These are phyloP conservation scores for Arthrinium puccinioides DNA, from an alignment of 2,329 filamentous ascomycete genomes.

Conservation along the genomic window DNA sequence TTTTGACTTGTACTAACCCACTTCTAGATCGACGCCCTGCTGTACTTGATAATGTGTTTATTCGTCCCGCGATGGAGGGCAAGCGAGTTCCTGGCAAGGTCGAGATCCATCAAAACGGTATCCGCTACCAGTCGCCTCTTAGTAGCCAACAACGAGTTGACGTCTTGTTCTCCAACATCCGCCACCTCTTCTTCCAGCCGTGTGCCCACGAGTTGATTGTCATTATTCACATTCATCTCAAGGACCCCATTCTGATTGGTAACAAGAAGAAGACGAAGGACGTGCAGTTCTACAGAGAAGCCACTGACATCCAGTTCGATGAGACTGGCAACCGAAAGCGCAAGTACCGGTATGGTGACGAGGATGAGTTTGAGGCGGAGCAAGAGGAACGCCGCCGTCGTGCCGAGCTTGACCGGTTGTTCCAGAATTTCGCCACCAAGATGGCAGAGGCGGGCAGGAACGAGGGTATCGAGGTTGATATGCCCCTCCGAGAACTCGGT, in stretches of 20 bases:
- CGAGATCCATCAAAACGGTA: conserved; percentile 98
- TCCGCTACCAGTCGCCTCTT: conserved; percentile 81
- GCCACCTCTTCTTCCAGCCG: conserved; percentile 97
- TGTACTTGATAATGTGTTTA: conserved; percentile 88
- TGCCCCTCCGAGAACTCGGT: conserved; percentile 91
- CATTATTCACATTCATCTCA: conserved; percentile 95
- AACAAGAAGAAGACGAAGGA: conserved; percentile 98
- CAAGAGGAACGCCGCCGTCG: conserved; percentile 90
- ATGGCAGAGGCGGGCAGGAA: conserved; percentile 92
- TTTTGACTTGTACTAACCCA: conserved; percentile 30
- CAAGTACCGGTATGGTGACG: conserved; percentile 94
- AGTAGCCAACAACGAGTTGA: conserved; percentile 80
- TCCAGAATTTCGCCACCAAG: conserved; percentile 95
- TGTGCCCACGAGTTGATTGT: conserved; percentile 95
- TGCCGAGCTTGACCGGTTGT: conserved; percentile 88
- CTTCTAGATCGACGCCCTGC: conserved; percentile 81
- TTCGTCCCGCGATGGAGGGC: conserved; percentile 90
- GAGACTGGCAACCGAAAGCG: conserved; percentile 97
- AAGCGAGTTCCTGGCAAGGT: conserved; percentile 94
- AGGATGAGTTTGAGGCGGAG: conserved; percentile 97
- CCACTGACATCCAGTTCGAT: conserved; percentile 97
- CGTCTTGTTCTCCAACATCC: conserved; percentile 95
- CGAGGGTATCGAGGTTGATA: conserved; percentile 87
- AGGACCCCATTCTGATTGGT: conserved; percentile 95
- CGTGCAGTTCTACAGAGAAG: conserved; percentile 95